A percentile compares a stretch with the other conserved stretches of the same genome.
phyloP scores from a whole-genome alignment of 768 basidiomycete genomes.

The Leccinum sublutescens region DNA sequence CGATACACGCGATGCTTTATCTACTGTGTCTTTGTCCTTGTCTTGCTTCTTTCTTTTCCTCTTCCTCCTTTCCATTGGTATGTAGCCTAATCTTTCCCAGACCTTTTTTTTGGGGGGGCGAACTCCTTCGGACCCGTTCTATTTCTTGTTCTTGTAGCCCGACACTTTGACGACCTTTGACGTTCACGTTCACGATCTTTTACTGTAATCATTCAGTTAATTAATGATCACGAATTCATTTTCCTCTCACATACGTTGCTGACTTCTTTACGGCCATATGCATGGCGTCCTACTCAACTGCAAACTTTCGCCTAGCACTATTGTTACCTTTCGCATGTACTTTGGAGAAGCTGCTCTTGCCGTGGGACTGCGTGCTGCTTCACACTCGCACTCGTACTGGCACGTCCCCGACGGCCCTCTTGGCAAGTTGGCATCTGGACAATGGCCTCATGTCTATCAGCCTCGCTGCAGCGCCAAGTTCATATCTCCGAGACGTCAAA shows the following conservation, averaged over 20 bases:
- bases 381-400: neutral
- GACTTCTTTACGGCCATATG: neutral
- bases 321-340: neutral
- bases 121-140: neutral
- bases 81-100: neutral
- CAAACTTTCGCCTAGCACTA: neutral
- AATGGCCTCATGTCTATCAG: neutral
- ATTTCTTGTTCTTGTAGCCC: neutral
- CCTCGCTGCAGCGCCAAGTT: neutral
- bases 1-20: neutral
- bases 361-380: neutral
- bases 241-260: neutral
- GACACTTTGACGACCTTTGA: constrained; percentile 6
- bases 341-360: neutral
- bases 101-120: neutral
- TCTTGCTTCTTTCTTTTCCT: neutral
- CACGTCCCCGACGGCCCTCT: neutral
- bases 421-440: too few relatives aligned
- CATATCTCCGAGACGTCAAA: too few relatives aligned
- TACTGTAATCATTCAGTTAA: neutral
- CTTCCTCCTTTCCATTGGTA: neutral
- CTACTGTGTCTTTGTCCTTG: neutral
- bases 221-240: neutral
- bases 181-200: neutral
- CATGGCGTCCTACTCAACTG: neutral